Conservation (phyloP, 106 monocot species). For the Dendrobium catenatum region DNA sequence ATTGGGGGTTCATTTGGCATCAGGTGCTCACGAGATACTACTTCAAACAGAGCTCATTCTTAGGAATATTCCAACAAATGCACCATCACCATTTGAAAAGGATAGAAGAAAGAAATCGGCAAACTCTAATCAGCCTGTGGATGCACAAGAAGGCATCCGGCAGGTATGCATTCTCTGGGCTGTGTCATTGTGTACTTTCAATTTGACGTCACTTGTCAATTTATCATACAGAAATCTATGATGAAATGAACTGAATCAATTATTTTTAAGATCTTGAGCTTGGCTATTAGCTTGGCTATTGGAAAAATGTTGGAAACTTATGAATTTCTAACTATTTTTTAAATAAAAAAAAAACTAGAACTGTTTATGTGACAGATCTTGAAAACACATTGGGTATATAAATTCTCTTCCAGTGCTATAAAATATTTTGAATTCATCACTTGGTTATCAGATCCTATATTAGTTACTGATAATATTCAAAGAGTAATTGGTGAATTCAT, state of each 20-base stretch:
- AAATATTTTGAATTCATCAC: not conserved
- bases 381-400: not conserved
- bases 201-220: not conserved
- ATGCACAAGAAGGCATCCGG: constrained; percentile 75
- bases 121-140: constrained; percentile 76
- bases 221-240: not conserved
- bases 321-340: not conserved
- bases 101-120: constrained; percentile 24
- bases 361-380: not conserved
- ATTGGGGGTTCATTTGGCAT: constrained; percentile 89
- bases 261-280: not conserved
- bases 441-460: not conserved
- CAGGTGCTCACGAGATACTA: constrained; percentile 86
- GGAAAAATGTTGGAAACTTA: not conserved
- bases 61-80: constrained; percentile 33
- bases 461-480: not conserved
- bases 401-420: not conserved
- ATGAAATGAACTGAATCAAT: not conserved
- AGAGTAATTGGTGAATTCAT: not conserved
- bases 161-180: constrained; percentile 38
- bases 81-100: constrained; percentile 21
- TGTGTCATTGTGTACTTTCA: not conserved
- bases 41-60: constrained; percentile 77
- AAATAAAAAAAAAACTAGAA: not conserved
- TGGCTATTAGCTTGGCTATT: constrained; percentile 1